phyloP scores from a whole-genome alignment of 768 basidiomycete species.

The Kwoniella sp. region DNA sequence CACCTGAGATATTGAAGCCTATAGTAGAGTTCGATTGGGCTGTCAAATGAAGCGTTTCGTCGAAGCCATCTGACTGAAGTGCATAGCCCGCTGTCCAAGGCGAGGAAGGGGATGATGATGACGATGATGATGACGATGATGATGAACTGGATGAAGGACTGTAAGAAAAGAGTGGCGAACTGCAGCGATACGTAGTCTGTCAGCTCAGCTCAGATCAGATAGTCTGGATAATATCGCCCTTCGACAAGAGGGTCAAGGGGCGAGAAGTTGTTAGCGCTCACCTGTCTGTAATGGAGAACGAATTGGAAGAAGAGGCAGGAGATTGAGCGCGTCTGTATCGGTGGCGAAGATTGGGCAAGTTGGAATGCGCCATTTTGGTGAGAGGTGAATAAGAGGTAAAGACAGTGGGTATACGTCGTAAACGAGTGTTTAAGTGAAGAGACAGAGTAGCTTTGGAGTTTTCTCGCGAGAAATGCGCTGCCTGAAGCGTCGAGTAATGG shows the following conservation, averaged over 20 bases:
- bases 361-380: neutral
- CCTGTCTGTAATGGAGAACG: conserved; percentile 45
- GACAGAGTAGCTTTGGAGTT: no score
- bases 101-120: conserved; percentile 3
- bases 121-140: neutral
- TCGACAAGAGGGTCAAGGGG: no score
- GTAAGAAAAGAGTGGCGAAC: conserved; percentile 37
- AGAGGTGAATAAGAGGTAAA: no score
- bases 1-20: conserved; percentile 41
- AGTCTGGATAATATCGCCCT: no score
- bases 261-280: conserved; percentile 16
- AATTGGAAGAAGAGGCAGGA: conserved; percentile 3
- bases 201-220: neutral
- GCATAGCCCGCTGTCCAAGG: conserved; percentile 44
- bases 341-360: neutral
- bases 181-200: conserved; percentile 2
- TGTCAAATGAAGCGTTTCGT: conserved; percentile 44
- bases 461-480: no score
- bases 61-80: conserved; percentile 36
- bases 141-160: conserved; percentile 3
- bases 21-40: conserved; percentile 10
- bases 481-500: no score
- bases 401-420: no score
- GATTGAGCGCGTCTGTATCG: conserved; percentile 13
- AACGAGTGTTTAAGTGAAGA: no score